Conservation (phyloP, 305 asterid species). For the Fraxinus latifolia region DNA sequence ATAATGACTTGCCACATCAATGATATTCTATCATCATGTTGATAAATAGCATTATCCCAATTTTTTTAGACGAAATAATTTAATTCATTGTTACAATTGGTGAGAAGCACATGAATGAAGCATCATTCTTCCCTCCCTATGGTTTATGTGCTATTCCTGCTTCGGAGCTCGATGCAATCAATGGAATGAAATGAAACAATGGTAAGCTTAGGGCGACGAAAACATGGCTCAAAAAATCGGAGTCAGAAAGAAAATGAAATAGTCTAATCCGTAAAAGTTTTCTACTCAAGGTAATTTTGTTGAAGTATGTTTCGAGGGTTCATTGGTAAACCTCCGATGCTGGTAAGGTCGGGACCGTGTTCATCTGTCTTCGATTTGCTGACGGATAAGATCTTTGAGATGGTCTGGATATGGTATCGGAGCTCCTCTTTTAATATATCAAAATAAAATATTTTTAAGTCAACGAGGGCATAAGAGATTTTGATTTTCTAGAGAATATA, state of each 20-base stretch:
- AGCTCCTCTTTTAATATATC: background rate
- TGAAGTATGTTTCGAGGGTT: background rate
- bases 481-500: background rate
- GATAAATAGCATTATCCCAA: no score
- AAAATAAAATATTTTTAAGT: background rate
- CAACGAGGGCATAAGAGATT: background rate
- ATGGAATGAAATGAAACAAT: no score
- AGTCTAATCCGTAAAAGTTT: background rate
- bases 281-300: background rate
- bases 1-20: no score
- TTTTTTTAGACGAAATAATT: background rate
- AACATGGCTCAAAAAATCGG: no score
- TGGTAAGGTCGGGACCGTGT: background rate
- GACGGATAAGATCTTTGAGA: background rate
- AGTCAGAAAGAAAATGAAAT: no score
- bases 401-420: background rate
- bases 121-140: no score
- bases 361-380: background rate
- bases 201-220: no score
- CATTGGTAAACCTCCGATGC: background rate
- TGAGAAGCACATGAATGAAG: no score
- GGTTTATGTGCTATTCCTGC: no score
- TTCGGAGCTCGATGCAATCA: no score
- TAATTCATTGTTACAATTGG: no score
- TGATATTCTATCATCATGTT: no score